phyloP scores from a whole-genome alignment of 139 green algal genomes.

The Mesostigma viride region DNA sequence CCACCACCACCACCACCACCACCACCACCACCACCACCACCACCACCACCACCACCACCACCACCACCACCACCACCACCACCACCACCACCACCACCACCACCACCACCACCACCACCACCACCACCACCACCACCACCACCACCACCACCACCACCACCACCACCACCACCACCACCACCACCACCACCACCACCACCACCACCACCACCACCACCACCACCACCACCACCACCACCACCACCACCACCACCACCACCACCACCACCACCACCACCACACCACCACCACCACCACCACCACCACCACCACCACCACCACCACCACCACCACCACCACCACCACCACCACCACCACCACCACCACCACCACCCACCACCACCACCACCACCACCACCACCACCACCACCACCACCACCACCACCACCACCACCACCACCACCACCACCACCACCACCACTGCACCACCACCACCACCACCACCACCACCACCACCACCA shows the following conservation, averaged over 20 bases:
- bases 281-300: too few species aligned
- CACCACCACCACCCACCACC: too few species aligned
- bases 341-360: not conserved
- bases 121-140: not conserved
- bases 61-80: not conserved
- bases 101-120: not conserved
- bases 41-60: not conserved
- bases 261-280: too few species aligned
- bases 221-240: conserved; percentile 1
- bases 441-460: not conserved
- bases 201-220: not conserved
- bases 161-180: not conserved
- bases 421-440: not conserved
- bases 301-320: conserved; percentile 1
- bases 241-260: not conserved
- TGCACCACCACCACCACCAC: not conserved
- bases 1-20: not conserved
- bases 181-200: not conserved
- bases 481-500: conserved; percentile 1
- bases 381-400: too few species aligned
- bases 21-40: not conserved
- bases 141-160: not conserved
- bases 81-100: not conserved
- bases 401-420: not conserved
- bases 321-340: not conserved